Conservation (phyloP, 2,329 filamentous ascomycete species). For the Aotearoamyces nothofagi region DNA sequence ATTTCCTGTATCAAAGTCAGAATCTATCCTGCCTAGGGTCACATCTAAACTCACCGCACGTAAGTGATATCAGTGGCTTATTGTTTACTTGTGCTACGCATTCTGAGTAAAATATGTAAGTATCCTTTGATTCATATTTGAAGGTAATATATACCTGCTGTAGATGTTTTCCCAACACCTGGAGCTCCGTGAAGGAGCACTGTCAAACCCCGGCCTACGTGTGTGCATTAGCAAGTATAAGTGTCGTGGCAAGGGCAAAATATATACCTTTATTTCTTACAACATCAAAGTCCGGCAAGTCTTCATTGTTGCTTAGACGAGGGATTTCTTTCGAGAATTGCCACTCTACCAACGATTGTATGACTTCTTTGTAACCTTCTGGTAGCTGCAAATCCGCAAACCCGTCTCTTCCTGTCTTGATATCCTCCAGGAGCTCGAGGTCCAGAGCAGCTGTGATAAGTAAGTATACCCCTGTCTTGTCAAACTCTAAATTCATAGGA, state of each 20-base stretch:
- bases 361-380: neutral
- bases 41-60: slow-evolving; percentile 28
- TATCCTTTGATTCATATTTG: neutral
- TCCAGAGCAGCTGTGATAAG: neutral
- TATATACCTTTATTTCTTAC: neutral
- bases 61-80: slow-evolving; percentile 26
- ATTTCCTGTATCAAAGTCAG: slow-evolving; percentile 41
- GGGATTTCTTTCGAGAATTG: neutral
- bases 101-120: slow-evolving; percentile 23
- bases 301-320: neutral
- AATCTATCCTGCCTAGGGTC: slow-evolving; percentile 5
- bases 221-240: neutral
- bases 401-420: neutral
- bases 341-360: neutral
- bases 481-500: neutral
- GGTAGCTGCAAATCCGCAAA: neutral
- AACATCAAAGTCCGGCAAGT: neutral
- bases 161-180: slow-evolving; percentile 32
- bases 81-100: slow-evolving; percentile 33
- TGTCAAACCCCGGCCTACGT: slow-evolving; percentile 23
- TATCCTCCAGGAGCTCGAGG: neutral
- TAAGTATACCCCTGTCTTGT: neutral
- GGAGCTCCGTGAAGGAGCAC: slow-evolving; percentile 29
- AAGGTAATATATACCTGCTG: slow-evolving; percentile 15
- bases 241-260: neutral